phyloP scores from a whole-genome alignment of 805 yeast genomes.

The Vanderwaltozyma tropicalis region DNA sequence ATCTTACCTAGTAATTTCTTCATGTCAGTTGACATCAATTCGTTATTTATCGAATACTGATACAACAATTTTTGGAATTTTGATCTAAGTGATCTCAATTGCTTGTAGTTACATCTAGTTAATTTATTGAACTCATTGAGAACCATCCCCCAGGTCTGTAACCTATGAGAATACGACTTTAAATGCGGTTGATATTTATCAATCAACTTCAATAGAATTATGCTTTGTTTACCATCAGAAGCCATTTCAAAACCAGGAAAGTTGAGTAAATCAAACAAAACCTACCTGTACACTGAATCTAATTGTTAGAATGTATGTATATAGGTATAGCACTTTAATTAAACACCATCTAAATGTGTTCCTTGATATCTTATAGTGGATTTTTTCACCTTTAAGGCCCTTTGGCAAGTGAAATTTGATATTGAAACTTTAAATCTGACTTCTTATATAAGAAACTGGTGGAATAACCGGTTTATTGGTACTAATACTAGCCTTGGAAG shows the following conservation, averaged over 20 bases:
- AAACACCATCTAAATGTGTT: too few relatives aligned
- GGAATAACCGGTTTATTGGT: too few relatives aligned
- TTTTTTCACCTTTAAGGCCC: too few relatives aligned
- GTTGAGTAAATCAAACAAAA: too few relatives aligned
- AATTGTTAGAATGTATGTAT: too few relatives aligned
- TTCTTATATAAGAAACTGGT: too few relatives aligned
- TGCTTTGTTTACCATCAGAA: neutral
- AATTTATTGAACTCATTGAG: conserved; percentile 17
- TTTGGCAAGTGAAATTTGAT: too few relatives aligned
- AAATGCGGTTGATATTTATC: conserved; percentile 22
- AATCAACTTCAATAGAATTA: conserved; percentile 13
- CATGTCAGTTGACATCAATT: conserved; percentile 5
- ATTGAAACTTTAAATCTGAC: too few relatives aligned
- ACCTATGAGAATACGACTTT: conserved; percentile 17
- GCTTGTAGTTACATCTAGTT: conserved; percentile 19
- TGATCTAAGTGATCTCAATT: conserved; percentile 22
- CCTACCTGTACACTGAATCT: too few relatives aligned
- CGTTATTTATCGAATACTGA: conserved; percentile 5
- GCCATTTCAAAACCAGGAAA: neutral
- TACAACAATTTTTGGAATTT: conserved; percentile 21
- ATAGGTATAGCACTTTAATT: too few relatives aligned
- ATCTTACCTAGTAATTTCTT: conserved; percentile 7
- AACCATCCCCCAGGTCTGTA: conserved; percentile 21
- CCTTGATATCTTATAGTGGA: too few relatives aligned
- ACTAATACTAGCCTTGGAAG: too few relatives aligned